Evolutionary conservation across 1,284 basidiomycete species (phyloP).

Genomic region (Moesziomyces aphidis): DNA sequence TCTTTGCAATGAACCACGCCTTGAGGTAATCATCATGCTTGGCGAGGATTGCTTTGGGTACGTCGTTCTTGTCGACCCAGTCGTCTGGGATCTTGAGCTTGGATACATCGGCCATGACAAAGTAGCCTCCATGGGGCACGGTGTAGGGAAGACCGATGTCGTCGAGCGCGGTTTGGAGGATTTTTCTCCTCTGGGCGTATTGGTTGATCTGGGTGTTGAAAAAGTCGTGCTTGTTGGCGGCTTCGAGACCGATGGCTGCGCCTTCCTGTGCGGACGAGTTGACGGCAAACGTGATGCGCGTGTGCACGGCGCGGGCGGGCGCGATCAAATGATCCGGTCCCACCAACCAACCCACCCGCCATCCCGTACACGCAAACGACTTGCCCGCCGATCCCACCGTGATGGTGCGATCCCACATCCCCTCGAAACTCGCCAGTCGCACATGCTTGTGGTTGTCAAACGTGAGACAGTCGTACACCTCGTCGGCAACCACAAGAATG

Average conservation of each 20-base stretch:
- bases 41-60: conserved; percentile 80
- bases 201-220: conserved; percentile 82
- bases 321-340: conserved; percentile 84
- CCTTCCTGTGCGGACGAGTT: conserved; percentile 85
- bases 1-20: conserved; percentile 68
- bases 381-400: conserved; percentile 82
- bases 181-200: conserved; percentile 82
- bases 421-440: conserved; percentile 79
- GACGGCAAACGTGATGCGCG: conserved; percentile 93
- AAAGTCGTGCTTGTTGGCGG: conserved; percentile 79
- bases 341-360: conserved; percentile 96
- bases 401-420: conserved; percentile 97
- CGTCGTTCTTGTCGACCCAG: conserved; percentile 82
- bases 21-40: conserved; percentile 88
- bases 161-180: conserved; percentile 84
- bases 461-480: conserved; percentile 91
- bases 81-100: conserved; percentile 82
- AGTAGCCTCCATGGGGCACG: conserved; percentile 61
- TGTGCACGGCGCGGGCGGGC: conserved; percentile 88
- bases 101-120: conserved; percentile 78
- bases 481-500: conserved; percentile 91
- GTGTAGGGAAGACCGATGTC: conserved; percentile 82
- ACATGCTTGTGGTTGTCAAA: conserved; percentile 89
- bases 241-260: conserved; percentile 72
- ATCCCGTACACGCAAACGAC: conserved; percentile 97